Conservation (phyloP, 805 yeast species). For the Wickerhamomyces alni region DNA sequence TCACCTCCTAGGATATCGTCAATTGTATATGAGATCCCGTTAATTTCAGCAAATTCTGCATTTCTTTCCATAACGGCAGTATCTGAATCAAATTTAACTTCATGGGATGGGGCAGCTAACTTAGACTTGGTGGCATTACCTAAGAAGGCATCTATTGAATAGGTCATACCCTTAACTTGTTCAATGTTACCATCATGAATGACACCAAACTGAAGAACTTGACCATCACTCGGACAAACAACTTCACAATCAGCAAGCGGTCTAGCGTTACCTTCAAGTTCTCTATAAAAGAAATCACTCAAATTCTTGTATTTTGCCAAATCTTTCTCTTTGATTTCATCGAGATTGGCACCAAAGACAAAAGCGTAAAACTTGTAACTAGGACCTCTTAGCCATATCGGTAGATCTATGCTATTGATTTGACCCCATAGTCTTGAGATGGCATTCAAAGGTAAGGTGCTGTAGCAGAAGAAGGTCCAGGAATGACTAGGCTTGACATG, state of each 20-base stretch:
- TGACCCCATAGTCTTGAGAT: slow-evolving; percentile 93
- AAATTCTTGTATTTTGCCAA: slow-evolving; percentile 69
- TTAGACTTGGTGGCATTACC: slow-evolving; percentile 46
- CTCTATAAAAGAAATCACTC: slow-evolving; percentile 87
- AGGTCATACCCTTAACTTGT: slow-evolving; percentile 95
- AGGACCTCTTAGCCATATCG: slow-evolving; percentile 82
- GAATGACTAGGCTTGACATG: slow-evolving; percentile 59
- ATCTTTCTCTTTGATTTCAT: slow-evolving; percentile 83
- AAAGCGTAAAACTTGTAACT: slow-evolving; percentile 73
- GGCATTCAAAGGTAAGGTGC: slow-evolving; percentile 86
- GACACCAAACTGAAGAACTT: slow-evolving; percentile 76
- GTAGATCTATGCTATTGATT: slow-evolving; percentile 75
- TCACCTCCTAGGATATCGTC: slow-evolving; percentile 64
- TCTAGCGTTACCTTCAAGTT: slow-evolving; percentile 69
- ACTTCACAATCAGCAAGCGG: slow-evolving; percentile 67
- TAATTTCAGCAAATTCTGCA: slow-evolving; percentile 69
- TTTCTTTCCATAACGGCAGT: slow-evolving; percentile 43
- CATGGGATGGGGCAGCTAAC: slow-evolving; percentile 51
- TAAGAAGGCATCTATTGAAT: slow-evolving; percentile 79
- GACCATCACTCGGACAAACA: slow-evolving; percentile 93
- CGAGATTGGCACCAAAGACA: slow-evolving; percentile 81
- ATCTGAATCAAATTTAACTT: slow-evolving; percentile 39
- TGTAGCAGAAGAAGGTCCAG: slow-evolving; percentile 87
- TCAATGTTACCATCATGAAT: slow-evolving; percentile 83
- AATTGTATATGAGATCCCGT: slow-evolving; percentile 66